These are phyloP conservation scores for Hypoxylon sp. DNA, from an alignment of 2,329 filamentous ascomycete genomes.

Conservation along the genomic window DNA sequence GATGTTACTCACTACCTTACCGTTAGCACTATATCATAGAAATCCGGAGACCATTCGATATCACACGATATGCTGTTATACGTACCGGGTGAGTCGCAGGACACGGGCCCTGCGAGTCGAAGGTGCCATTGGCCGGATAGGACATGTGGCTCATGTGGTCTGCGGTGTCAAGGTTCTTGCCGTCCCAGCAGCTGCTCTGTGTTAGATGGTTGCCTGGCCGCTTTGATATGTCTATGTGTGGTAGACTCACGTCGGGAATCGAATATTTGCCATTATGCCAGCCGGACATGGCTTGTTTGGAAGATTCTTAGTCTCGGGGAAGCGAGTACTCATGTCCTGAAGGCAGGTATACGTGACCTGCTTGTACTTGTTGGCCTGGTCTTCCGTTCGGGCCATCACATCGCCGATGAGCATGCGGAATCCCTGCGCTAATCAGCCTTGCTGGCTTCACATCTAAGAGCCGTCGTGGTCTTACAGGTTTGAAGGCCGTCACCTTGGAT, in stretches of 20 bases:
- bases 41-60: not conserved
- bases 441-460: conserved; percentile 24
- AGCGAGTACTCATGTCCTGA: conserved; percentile 56
- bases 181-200: conserved; percentile 60
- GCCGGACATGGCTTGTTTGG: conserved; percentile 58
- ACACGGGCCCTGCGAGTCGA: conserved; percentile 56
- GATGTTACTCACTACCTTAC: not conserved
- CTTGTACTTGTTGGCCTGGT: conserved; percentile 56
- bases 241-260: conserved; percentile 63
- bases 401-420: conserved; percentile 64
- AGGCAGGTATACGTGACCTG: conserved; percentile 63
- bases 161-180: conserved; percentile 60
- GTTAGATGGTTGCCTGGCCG: conserved; percentile 56
- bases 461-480: conserved; percentile 50
- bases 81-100: conserved; percentile 55
- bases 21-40: not conserved
- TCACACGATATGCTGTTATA: not conserved
- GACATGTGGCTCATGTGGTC: conserved; percentile 61
- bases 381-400: conserved; percentile 54
- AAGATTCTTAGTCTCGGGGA: conserved; percentile 58
- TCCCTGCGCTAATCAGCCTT: conserved; percentile 49
- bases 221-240: not conserved
- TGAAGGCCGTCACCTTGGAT: conserved; percentile 61
- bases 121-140: conserved; percentile 58
- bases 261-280: conserved; percentile 62